These are phyloP conservation scores for Ormosia semicastrata DNA, from an alignment of 306 rosid species.

Conservation along the genomic window DNA sequence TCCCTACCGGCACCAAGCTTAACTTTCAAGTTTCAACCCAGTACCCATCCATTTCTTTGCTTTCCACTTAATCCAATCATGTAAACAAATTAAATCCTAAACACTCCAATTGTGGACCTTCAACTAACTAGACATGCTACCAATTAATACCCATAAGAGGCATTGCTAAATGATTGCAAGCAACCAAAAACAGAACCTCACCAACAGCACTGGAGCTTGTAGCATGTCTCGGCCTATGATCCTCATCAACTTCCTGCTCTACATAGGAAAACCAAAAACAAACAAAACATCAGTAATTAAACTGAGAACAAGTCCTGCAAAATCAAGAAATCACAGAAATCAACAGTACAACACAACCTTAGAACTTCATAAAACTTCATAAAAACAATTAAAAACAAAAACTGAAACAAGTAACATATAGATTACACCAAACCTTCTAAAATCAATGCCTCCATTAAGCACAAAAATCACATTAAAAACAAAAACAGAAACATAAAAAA, in stretches of 20 bases:
- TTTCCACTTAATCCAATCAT: not conserved
- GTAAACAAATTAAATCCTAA: constrained; percentile 8
- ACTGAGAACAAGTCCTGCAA: not conserved
- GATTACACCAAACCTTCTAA: not conserved
- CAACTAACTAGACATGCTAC: not conserved
- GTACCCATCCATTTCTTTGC: not conserved
- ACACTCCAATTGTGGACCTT: not conserved
- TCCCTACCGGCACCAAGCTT: not conserved
- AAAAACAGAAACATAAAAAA: too few relatives aligned
- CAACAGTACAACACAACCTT: not conserved
- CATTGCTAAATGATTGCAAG: not conserved
- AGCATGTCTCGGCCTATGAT: constrained; percentile 38
- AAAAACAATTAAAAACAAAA: not conserved
- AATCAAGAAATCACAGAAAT: not conserved
- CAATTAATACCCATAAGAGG: not conserved
- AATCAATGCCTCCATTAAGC: not conserved
- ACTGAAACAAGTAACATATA: not conserved
- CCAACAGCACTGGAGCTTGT: constrained; percentile 41
- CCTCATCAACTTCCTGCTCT: constrained; percentile 55
- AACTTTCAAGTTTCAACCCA: constrained; percentile 1
- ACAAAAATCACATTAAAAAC: not conserved
- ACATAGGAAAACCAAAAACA: constrained; percentile 28
- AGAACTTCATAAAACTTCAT: not conserved
- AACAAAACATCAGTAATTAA: constrained; percentile 24
- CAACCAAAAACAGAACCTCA: constrained; percentile 37